These are phyloP conservation scores for Terfezia claveryi DNA, from an alignment of 495 filamentous ascomycete genomes.

Conservation along the genomic window DNA sequence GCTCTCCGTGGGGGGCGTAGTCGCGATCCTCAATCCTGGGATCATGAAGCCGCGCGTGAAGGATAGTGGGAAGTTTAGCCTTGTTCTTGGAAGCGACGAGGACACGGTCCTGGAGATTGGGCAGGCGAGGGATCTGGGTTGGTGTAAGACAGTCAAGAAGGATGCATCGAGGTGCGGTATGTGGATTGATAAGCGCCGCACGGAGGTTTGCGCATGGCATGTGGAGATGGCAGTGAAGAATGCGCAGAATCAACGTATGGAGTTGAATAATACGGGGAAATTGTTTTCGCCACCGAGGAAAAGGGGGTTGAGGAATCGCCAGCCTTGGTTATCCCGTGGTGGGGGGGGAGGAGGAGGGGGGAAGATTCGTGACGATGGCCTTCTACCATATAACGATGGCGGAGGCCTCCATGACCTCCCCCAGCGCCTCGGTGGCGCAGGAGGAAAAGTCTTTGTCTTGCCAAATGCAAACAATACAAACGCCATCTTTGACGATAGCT, in stretches of 20 bases:
- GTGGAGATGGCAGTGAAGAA: constrained; percentile 56
- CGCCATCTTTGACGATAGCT: constrained; percentile 47
- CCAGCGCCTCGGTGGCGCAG: constrained; percentile 16
- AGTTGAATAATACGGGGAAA: constrained; percentile 44
- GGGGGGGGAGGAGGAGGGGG: neutral
- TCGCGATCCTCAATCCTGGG: constrained; percentile 82
- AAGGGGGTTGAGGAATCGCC: constrained; percentile 25
- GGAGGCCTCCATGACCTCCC: constrained; percentile 8
- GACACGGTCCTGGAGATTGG: constrained; percentile 86
- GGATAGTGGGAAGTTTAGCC: constrained; percentile 55
- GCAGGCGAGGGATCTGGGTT: constrained; percentile 62
- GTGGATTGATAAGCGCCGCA: constrained; percentile 76
- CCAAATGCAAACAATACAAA: constrained; percentile 32
- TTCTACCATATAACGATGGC: constrained; percentile 2
- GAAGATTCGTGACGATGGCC: constrained; percentile 8
- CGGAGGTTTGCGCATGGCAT: constrained; percentile 85
- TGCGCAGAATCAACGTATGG: constrained; percentile 48
- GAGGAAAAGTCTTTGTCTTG: constrained; percentile 14
- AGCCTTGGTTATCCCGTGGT: constrained; percentile 12
- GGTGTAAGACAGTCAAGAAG: constrained; percentile 63
- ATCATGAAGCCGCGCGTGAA: constrained; percentile 68
- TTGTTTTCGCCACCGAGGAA: constrained; percentile 19
- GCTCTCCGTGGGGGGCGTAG: constrained; percentile 57
- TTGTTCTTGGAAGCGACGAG: constrained; percentile 59
- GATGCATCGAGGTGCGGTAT: constrained; percentile 58